phyloP scores from a whole-genome alignment of 176 grass and related monocot genomes.

The Elymus sibiricus region DNA sequence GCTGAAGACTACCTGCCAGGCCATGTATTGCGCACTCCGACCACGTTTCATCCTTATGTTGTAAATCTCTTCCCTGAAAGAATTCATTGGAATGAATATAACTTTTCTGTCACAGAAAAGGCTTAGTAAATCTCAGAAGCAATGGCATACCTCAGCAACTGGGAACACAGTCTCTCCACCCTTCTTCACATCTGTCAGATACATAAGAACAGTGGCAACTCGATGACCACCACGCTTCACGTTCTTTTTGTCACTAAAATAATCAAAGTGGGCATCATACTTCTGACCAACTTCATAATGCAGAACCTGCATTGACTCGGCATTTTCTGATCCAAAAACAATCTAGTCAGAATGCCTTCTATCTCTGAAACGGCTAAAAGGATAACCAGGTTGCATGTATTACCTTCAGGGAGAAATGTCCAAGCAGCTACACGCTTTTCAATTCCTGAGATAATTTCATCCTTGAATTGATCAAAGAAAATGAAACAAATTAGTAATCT shows the following conservation, averaged over 20 bases:
- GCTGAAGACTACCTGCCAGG: conserved; percentile 55
- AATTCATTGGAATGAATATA: conserved; percentile 6
- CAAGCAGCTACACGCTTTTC: conserved; percentile 70
- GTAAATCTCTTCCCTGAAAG: conserved; percentile 53
- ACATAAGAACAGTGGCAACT: conserved; percentile 85
- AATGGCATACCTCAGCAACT: conserved; percentile 42
- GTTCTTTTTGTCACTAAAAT: conserved; percentile 65
- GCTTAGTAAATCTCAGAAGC: neutral
- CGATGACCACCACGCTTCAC: conserved; percentile 61
- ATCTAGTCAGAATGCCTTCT: neutral
- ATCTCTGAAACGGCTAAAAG: neutral
- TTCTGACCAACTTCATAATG: conserved; percentile 62
- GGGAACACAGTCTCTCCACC: conserved; percentile 90
- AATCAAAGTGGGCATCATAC: conserved; percentile 85
- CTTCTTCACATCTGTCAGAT: conserved; percentile 63
- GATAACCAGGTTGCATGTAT: neutral
- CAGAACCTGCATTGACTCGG: conserved; percentile 61
- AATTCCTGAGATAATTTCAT: conserved; percentile 50
- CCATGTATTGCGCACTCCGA: conserved; percentile 62
- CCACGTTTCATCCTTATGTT: conserved; percentile 64
- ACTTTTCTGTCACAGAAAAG: neutral
- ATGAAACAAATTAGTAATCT: neutral
- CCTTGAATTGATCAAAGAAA: conserved; percentile 34
- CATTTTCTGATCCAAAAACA: conserved; percentile 51
- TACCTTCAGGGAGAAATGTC: conserved; percentile 87